Base-by-base conservation (phyloP, 768 basidiomycete genomes). In the Collybia sordida region DNA sequence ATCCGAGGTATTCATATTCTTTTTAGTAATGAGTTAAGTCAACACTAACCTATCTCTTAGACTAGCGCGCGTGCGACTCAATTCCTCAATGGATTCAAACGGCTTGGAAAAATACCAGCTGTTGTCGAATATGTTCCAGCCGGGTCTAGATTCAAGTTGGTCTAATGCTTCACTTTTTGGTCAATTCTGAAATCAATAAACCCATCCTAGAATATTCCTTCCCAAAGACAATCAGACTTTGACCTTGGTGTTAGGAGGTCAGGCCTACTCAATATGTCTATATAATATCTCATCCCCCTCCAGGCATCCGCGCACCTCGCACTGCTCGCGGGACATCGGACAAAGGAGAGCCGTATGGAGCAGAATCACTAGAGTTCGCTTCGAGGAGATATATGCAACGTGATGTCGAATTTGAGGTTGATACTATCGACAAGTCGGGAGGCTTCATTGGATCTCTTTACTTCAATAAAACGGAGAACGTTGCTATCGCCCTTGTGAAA, bases 401-500 rank as follows among this genome's bases (percentile, higher is more conserved):
- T 23, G 96, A 99, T 61, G 85, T 93, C 5, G 96, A 99, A 66
- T 85, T 98, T 51, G 89, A 92, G 58, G 85, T 98, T 40, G 92
- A 96, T 51, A 79, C 80, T 14, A 82, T 87, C 14, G 96, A 99
- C 73, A 98, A 97, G 69, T 86, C 88, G 3, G 96, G 96, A 34
- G 97, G 97, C 3, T 98, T 96, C 68, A 95, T 98, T 56, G 95
- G 95, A 12, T 70, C 87, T 1, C 75, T 98, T 47, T 95, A 87
- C 66, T 49, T 89, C 57, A 88, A 89, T 68, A 96, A 93, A 64
- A 83, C 78, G 1, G 88, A 91, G 56, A 98, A 97, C 66, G 88
- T 79, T 35, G 97, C 94, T 1, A 73, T 94, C 34, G 69, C 83
- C n/a, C 78, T 99, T 21, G 83, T 86, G 18, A 80, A 79, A 50